Evolutionary conservation across 2,329 filamentous ascomycete species (phyloP), one percentile per base, ranked within the genome.

Genomic region (Fusarium miscanthi): DNA sequence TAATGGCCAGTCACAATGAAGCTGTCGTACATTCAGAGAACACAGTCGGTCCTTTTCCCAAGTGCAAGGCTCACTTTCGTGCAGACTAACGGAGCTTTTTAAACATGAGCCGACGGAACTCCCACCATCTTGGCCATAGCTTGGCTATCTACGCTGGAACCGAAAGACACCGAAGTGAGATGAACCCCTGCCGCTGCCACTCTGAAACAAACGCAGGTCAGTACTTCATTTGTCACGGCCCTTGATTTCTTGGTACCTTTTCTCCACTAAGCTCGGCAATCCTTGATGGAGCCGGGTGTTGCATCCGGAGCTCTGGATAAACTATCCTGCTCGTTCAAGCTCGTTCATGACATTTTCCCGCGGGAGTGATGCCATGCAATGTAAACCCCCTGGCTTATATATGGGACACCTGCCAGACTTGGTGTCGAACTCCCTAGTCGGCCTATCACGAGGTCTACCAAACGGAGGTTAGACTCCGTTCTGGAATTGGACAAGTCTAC

Each of bases 381-480:
- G 14, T 9, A 45, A 66, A 21, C 27, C 30, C 61, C 52, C 41
- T 27, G 23, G 61, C 21, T 38, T 40, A 30, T 51, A 35, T 25
- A 40, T 35, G 61, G 63, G 37, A 35, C 40, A 9, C 17, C 8
- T 46, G 14, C 40, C 37, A 38, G 31, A 23, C 60, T 45, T 51
- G 51, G 51, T 21, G 38, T 25, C 45, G 6, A n/a, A 25, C 13
- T 35, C 53, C 48, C 33, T 52, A 52, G 53, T 37, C 49, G 37
- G 23, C 61, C 43, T 23, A 45, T 59, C 40, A 35, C 23, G 48
- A 30, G 41, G 23, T 59, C 27, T 43, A 31, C 23, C 51, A 48
- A 57, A 66, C 38, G 63, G 63, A 66, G 63, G 33, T 14, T 40
- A 40, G 54, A 16, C 4, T 66, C 63, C 63, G 63, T 66, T 43